A percentile compares a stretch with the other conserved stretches of the same genome.
These are phyloP conservation scores for Rubia peregrina DNA, from an alignment of 305 asterid genomes.

Conservation along the genomic window DNA sequence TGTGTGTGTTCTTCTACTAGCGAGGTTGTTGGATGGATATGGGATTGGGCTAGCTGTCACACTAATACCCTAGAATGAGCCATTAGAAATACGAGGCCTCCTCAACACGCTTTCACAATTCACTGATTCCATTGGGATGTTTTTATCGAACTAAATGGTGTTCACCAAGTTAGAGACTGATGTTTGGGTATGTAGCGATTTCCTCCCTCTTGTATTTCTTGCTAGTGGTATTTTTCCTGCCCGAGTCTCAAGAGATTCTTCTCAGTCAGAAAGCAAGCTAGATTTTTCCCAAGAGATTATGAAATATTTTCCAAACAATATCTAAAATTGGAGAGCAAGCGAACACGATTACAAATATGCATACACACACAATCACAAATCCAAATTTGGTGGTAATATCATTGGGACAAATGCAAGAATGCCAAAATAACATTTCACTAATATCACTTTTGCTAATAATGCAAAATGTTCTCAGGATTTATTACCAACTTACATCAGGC, in stretches of 20 bases:
- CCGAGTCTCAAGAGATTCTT: constrained; percentile 49
- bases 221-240: constrained; percentile 55
- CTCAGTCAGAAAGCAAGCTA: no score
- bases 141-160: constrained; percentile 78
- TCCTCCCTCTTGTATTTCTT: constrained; percentile 63
- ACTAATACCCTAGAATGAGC: constrained; percentile 88
- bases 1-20: constrained; percentile 64
- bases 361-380: no score
- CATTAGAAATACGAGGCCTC: constrained; percentile 74
- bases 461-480: no score
- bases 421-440: no score
- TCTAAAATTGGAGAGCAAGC: no score
- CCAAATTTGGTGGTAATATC: no score
- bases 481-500: no score
- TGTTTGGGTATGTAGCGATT: constrained; percentile 78
- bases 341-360: no score
- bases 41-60: constrained; percentile 89
- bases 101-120: constrained; percentile 83
- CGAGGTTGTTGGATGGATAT: constrained; percentile 83
- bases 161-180: constrained; percentile 90
- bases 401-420: no score
- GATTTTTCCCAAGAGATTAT: no score
- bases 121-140: constrained; percentile 75
- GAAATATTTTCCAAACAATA: no score
- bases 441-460: no score